phyloP scores from a whole-genome alignment of 306 rosid genomes.

The Quercus berberidifolia region DNA sequence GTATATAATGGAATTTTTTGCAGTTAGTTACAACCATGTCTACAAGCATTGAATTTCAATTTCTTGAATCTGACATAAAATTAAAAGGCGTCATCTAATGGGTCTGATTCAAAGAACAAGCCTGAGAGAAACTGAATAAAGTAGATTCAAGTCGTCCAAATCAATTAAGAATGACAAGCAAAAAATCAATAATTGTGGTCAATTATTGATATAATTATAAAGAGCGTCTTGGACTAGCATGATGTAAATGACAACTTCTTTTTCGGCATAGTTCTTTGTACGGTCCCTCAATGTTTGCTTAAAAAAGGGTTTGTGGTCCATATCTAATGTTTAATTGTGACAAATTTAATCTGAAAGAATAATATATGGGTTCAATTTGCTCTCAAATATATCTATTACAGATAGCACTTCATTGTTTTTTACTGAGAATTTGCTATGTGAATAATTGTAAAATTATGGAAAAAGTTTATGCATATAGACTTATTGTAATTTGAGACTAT shows the following conservation, averaged over 20 bases:
- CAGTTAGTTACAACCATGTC: no score
- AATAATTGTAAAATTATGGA: no score
- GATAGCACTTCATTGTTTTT: no score
- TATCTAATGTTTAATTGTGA: background rate
- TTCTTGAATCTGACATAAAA: no score
- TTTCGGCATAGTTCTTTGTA: background rate
- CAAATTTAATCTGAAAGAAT: background rate
- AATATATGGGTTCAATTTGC: no score
- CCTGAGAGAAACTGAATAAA: background rate
- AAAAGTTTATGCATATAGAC: no score
- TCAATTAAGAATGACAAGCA: background rate
- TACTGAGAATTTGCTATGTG: no score
- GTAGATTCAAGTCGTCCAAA: background rate
- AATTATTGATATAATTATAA: background rate
- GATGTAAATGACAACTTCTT: background rate
- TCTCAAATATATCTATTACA: no score
- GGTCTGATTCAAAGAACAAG: background rate
- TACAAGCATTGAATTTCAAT: no score
- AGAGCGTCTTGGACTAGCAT: background rate
- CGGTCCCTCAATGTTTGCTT: background rate
- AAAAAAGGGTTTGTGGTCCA: background rate
- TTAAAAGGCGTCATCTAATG: no score
- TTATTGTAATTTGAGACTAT: no score
- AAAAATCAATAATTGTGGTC: background rate
- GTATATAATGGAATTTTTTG: no score